Evolutionary conservation across 345 rosid genomes (phyloP).

Genomic region (Eucalyptus curtisii): DNA sequence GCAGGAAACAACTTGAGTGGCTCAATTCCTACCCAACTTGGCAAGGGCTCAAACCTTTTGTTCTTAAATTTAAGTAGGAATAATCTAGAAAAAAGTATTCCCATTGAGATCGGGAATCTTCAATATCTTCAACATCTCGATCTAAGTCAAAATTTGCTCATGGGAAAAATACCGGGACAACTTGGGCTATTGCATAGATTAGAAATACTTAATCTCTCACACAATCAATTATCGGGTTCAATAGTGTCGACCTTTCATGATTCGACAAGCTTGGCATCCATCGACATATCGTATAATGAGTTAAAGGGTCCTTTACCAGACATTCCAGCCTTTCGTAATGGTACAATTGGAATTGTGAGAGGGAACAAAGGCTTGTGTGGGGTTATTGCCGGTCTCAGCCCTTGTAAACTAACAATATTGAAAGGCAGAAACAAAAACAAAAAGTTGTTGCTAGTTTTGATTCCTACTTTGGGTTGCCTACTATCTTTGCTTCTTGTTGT

Average conservation of each 20-base stretch:
- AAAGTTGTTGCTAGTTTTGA: too few species aligned
- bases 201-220: neutral
- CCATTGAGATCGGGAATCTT: neutral
- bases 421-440: neutral
- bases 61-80: conserved; percentile 20
- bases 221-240: conserved; percentile 1
- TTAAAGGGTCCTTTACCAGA: conserved; percentile 13
- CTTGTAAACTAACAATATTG: neutral
- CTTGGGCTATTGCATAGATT: neutral
- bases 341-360: too few species aligned
- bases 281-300: conserved; percentile 12
- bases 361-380: too few species aligned
- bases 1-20: conserved; percentile 3
- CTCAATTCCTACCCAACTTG: neutral
- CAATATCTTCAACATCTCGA: neutral
- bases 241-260: neutral
- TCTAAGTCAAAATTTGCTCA: neutral
- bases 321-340: too few species aligned
- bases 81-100: conserved; percentile 1
- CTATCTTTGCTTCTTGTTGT: too few species aligned
- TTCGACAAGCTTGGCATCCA: neutral
- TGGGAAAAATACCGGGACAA: neutral
- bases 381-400: neutral
- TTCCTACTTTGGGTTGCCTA: too few species aligned
- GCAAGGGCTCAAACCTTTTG: neutral